Conservation (phyloP, 495 filamentous ascomycete species). For the Trypethelium eluteriae region DNA sequence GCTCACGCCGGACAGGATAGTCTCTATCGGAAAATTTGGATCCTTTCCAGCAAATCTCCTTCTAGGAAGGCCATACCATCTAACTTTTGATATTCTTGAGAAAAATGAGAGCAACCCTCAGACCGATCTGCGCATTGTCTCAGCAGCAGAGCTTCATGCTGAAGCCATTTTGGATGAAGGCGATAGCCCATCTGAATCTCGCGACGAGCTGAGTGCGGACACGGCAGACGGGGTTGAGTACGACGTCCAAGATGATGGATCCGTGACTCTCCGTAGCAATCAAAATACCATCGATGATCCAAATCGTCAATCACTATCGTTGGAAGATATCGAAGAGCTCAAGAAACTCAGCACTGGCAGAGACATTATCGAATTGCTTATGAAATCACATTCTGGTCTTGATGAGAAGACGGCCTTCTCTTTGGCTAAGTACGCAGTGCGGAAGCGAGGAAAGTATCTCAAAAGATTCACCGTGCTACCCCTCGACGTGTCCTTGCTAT, state of each 20-base stretch:
- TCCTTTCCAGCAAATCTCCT: slow-evolving; percentile 77
- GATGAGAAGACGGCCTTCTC: slow-evolving; percentile 93
- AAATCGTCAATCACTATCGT: slow-evolving; percentile 70
- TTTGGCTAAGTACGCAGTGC: slow-evolving; percentile 85
- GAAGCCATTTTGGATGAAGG: slow-evolving; percentile 57
- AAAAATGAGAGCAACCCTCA: slow-evolving; percentile 47
- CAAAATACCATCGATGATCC: slow-evolving; percentile 71
- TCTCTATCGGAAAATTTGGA: slow-evolving; percentile 85
- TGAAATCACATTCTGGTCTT: slow-evolving; percentile 74
- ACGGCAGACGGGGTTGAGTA: slow-evolving; percentile 41
- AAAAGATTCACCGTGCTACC: slow-evolving; percentile 76
- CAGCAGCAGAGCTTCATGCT: slow-evolving; percentile 72
- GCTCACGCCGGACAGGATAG: slow-evolving; percentile 48
- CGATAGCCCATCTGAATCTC: slow-evolving; percentile 37
- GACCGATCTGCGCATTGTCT: slow-evolving; percentile 65
- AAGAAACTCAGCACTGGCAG: slow-evolving; percentile 71
- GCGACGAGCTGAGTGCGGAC: slow-evolving; percentile 40
- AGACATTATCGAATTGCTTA: slow-evolving; percentile 77
- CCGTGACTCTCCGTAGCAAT: slow-evolving; percentile 67
- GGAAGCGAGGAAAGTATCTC: slow-evolving; percentile 91
- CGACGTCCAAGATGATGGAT: slow-evolving; percentile 46
- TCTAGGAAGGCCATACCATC: slow-evolving; percentile 77
- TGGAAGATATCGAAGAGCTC: slow-evolving; percentile 83
- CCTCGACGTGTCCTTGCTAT: slow-evolving; percentile 66
- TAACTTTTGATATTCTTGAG: slow-evolving; percentile 84